These are phyloP conservation scores for Backusella macrospora DNA, from an alignment of 192 early-diverging fungal species.

Conservation along the genomic window DNA sequence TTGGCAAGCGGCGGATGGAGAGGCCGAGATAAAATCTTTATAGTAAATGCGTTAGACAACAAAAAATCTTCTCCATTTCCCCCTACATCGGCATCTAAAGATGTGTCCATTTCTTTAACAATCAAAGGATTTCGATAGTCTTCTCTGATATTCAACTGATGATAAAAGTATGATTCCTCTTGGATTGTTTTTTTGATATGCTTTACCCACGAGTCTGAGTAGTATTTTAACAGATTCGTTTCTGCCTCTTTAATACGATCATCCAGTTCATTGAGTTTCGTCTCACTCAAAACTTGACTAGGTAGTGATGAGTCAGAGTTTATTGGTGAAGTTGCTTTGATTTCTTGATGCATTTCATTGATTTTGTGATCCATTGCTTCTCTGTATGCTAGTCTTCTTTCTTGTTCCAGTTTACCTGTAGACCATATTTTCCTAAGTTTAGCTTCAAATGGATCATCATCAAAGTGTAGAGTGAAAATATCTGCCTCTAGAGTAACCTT, in stretches of 20 bases:
- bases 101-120: neutral
- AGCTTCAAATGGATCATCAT: conserved; percentile 46
- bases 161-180: conserved; percentile 4
- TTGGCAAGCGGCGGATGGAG: conserved; percentile 26
- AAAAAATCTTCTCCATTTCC: neutral
- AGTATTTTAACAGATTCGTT: conserved; percentile 24
- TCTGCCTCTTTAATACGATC: conserved; percentile 21
- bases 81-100: neutral
- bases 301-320: neutral
- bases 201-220: conserved; percentile 33
- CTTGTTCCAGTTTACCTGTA: conserved; percentile 33
- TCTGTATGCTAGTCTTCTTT: conserved; percentile 31
- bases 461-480: conserved; percentile 29
- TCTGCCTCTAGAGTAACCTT: conserved; percentile 12
- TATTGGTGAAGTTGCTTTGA: neutral
- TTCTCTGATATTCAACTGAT: neutral
- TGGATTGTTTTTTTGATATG: conserved; percentile 16
- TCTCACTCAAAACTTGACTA: neutral
- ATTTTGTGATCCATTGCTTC: conserved; percentile 30
- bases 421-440: conserved; percentile 29
- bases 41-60: neutral
- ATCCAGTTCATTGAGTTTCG: conserved; percentile 5
- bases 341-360: neutral
- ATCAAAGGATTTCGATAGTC: neutral
- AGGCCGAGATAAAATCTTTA: conserved; percentile 7